Evolutionary conservation across 192 early-diverging fungal genomes (phyloP).

Genomic region (Backusella parvicylindrica): DNA sequence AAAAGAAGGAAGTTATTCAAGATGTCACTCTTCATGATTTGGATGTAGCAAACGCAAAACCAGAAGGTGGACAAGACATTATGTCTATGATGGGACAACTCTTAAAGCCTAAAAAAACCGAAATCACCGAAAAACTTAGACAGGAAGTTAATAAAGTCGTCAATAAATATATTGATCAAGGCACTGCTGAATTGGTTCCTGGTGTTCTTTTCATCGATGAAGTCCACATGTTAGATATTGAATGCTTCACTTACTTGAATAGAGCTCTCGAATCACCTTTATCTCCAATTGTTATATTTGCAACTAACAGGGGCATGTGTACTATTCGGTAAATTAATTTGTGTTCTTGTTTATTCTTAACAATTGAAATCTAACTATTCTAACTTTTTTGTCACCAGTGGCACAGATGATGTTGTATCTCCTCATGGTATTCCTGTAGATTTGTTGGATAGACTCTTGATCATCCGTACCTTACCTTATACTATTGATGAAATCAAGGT

Average conservation of each 20-base stretch:
- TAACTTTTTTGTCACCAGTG: constrained; percentile 43
- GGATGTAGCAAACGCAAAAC: constrained; percentile 94
- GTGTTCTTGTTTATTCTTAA: neutral
- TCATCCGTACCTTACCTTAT: constrained; percentile 94
- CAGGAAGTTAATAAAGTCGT: constrained; percentile 99
- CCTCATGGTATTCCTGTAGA: constrained; percentile 97
- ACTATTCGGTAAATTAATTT: constrained; percentile 21
- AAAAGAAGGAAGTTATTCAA: constrained; percentile 98
- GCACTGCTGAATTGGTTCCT: constrained; percentile 93
- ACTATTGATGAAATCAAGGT: constrained; percentile 84
- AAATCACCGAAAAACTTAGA: constrained; percentile 97
- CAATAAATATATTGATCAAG: constrained; percentile 98
- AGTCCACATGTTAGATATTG: constrained; percentile 99
- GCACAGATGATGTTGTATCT: constrained; percentile 72
- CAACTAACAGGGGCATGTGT: constrained; percentile 72
- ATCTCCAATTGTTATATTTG: constrained; percentile 96
- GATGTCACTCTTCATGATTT: constrained; percentile 98
- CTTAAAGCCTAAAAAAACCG: constrained; percentile 98
- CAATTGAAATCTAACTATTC: neutral
- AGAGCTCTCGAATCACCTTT: constrained; percentile 94
- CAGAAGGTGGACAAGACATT: constrained; percentile 96
- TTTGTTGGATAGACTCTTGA: constrained; percentile 92
- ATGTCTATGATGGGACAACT: constrained; percentile 98
- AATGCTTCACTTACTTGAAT: constrained; percentile 99
- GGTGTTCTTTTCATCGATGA: constrained; percentile 99